Conservation (phyloP, 768 basidiomycete species). For the Mycena haematopus region DNA sequence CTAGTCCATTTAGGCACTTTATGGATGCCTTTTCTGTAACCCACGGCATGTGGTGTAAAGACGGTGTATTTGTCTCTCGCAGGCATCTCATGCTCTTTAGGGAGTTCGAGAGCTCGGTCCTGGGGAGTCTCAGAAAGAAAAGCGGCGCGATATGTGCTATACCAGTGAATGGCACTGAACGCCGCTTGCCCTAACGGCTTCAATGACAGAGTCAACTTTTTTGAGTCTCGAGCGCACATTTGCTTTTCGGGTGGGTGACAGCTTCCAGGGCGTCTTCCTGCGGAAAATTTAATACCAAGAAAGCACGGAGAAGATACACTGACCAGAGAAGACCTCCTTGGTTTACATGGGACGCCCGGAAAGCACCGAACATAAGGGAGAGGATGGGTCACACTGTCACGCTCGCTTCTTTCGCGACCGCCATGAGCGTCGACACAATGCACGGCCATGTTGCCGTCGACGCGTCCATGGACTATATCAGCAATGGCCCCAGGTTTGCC, state of each 20-base stretch:
- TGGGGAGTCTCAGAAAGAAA: constrained; percentile 36
- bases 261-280: constrained; percentile 95
- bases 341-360: constrained; percentile 71
- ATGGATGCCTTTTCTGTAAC: constrained; percentile 94
- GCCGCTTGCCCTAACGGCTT: constrained; percentile 83
- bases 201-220: constrained; percentile 93
- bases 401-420: constrained; percentile 35
- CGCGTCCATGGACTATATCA: constrained; percentile 38
- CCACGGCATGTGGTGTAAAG: constrained; percentile 69
- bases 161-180: constrained; percentile 81
- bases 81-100: constrained; percentile 93
- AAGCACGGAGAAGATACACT: constrained; percentile 27
- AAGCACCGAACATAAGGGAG: constrained; percentile 81
- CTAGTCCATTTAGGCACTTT: constrained; percentile 98
- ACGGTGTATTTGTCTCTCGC: constrained; percentile 95
- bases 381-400: constrained; percentile 23
- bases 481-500: constrained; percentile 59
- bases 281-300: constrained; percentile 14
- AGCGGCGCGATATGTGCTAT: neutral
- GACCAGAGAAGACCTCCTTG: constrained; percentile 88
- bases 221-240: constrained; percentile 89
- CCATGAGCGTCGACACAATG: constrained; percentile 51
- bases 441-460: constrained; percentile 52
- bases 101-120: constrained; percentile 79
- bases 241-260: constrained; percentile 91